Base-by-base conservation (phyloP, 2,329 filamentous ascomycete species). In the Colletotrichum orbiculare region DNA sequence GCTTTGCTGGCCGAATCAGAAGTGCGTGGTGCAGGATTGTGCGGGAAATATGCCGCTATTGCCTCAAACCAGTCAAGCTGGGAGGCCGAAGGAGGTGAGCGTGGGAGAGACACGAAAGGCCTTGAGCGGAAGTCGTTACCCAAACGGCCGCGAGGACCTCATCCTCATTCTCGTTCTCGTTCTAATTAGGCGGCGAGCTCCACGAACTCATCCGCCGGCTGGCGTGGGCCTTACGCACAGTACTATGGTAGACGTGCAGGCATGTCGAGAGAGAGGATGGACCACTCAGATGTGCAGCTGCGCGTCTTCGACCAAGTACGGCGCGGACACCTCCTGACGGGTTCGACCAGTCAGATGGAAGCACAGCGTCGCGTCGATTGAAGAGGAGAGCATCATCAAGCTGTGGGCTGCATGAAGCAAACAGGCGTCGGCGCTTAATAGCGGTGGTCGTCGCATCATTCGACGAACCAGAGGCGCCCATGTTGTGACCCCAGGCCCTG, bases 401-500 rank as follows among this genome's bases (percentile, higher is more conserved):
- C 54, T 73, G 69, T 70, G 78, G 79, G 77, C 79, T 82, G 82
- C 82, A 83, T 79, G 76, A 75, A 77, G 73, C 72, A 74, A 79
- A 81, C 82, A 84, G 81, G 79, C 79, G 76, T 82, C 80, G 82
- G 85, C 85, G 85, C 85, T 87, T 87, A 87, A 77, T 73, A 74
- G 73, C 74, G 70, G 75, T 74, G 74, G 78, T 68, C 73, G 75
- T 80, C 77, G 75, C 78, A 78, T 79, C 75, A 73, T 73, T 75
- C 72, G 74, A 73, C 79, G 74, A 79, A 73, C 77, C 73, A 78
- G 71, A 77, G 69, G 63, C 67, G 68, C 69, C 73, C 74, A 71
- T 71, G 70, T 25, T 25, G 25, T 25, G 25, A 25, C 25, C 25
- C 25, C 3, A 25, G 25, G 73, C 74, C 76, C 69, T 76, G 73